A percentile compares a stretch with the other conserved stretches of the same genome.
These are phyloP conservation scores for Monosporozyma unispora DNA, from an alignment of 805 yeast species.

Conservation along the genomic window DNA sequence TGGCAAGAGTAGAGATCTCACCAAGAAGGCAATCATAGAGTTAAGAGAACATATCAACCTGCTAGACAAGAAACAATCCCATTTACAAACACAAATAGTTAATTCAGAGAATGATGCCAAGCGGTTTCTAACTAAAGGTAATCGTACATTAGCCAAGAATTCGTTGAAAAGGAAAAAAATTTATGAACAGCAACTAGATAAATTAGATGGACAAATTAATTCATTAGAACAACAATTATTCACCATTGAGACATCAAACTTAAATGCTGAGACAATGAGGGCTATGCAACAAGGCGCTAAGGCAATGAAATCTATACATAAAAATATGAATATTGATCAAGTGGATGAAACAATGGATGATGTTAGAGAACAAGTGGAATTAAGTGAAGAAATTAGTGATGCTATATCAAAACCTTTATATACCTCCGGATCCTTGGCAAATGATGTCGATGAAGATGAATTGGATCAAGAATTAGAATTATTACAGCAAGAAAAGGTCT, in stretches of 20 bases:
- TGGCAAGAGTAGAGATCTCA: slow-evolving; percentile 55
- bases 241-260: slow-evolving; percentile 89
- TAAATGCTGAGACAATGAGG: slow-evolving; percentile 96
- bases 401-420: slow-evolving; percentile 94
- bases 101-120: slow-evolving; percentile 79
- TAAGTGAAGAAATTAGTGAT: slow-evolving; percentile 90
- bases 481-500: slow-evolving; percentile 68
- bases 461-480: slow-evolving; percentile 89
- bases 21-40: slow-evolving; percentile 87
- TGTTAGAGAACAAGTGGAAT: slow-evolving; percentile 90
- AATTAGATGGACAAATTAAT: slow-evolving; percentile 80
- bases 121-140: slow-evolving; percentile 62
- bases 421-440: slow-evolving; percentile 23
- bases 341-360: slow-evolving; percentile 98
- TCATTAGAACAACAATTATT: slow-evolving; percentile 82
- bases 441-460: slow-evolving; percentile 81
- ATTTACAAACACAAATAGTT: slow-evolving; percentile 71
- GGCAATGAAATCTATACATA: slow-evolving; percentile 94
- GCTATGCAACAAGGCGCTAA: slow-evolving; percentile 97
- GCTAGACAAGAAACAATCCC: slow-evolving; percentile 72
- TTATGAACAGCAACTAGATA: slow-evolving; percentile 64
- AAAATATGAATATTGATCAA: slow-evolving; percentile 89
- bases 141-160: slow-evolving; percentile 56
- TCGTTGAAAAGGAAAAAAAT: slow-evolving; percentile 85
- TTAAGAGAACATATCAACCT: slow-evolving; percentile 83